Base-by-base conservation (phyloP, 345 rosid species). In the Salix caprea region DNA sequence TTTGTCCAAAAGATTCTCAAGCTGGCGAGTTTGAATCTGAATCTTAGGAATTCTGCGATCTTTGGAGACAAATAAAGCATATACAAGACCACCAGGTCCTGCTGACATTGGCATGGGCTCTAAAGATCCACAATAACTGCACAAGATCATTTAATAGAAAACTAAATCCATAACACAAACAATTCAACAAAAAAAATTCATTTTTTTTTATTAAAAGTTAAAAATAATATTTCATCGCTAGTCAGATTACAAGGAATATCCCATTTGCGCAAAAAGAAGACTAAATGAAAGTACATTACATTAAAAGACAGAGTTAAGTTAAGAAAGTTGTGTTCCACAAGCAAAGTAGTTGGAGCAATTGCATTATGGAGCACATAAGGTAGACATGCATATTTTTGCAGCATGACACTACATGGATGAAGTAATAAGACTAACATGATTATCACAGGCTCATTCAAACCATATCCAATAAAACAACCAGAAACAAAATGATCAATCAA, bases 51-150 rank as follows among this genome's bases (percentile, higher is more conserved):
- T 77, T 86, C 97, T 88, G 46, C 90, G 89, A 76, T 93, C 99
- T 86, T 91, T 91, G 77, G 98, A 90, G 82, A 91, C 91, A 80
- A 96, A 93, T 82, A 93, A 85, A 11, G 94, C 97, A 86, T 86
- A 84, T 1, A 87, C 93, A 66, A 89, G 82, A 70, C 99, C 87
- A 77, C 95, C 97, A 81, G 89, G 85, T 75, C 97, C 97, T 21
- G 97, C 97, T 65, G 99, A 97, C 89, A 89, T 84, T 70, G 93
- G 86, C 98, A 89, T 96, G 9, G 97, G 97, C 87, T 96, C 99
- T 85, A 96, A 88, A 65, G 98, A 93, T 78, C 99, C 99, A 78
- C 97, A 93, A 74, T 96, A 96, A 71, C 99, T 96, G 90, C 88
- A 90, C 11, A 32, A 52, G 44, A 83, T 74, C 48, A 81, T 70